A percentile compares a stretch with the other conserved stretches of the same genome.
Conservation (phyloP, 2,329 filamentous ascomycete species). For the Pestalotiopsis sp. region DNA sequence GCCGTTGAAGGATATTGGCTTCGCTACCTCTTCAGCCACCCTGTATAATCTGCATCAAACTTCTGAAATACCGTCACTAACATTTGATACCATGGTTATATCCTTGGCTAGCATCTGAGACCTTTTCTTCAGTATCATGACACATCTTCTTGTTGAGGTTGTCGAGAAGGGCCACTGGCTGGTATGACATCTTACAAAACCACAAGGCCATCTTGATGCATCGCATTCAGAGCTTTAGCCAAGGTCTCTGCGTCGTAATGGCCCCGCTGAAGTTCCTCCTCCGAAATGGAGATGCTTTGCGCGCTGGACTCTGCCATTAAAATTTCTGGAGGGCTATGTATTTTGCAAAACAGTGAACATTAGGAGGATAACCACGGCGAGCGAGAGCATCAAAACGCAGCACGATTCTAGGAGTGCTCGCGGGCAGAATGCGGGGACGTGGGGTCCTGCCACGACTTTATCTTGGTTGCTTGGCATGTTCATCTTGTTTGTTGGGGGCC, state of each 20-base stretch:
- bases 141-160: constrained; percentile 22
- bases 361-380: no score
- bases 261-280: background rate
- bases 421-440: no score
- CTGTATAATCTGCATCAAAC: background rate
- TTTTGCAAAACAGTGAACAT: no score
- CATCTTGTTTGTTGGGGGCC: no score
- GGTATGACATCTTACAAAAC: constrained; percentile 24
- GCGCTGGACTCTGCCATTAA: background rate
- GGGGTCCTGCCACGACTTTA: no score
- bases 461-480: no score
- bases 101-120: constrained; percentile 18
- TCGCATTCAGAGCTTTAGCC: constrained; percentile 19
- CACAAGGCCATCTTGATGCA: constrained; percentile 27
- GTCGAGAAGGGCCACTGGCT: constrained; percentile 18
- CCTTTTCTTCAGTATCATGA: constrained; percentile 20
- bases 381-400: no score
- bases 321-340: no score
- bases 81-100: constrained; percentile 27
- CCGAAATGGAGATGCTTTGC: background rate
- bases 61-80: constrained; percentile 7
- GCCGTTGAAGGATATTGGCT: constrained; percentile 42
- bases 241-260: background rate
- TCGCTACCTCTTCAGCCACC: background rate
- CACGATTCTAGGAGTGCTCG: no score